phyloP scores from a whole-genome alignment of 768 basidiomycete species.

The Tephrocybe sp. region DNA sequence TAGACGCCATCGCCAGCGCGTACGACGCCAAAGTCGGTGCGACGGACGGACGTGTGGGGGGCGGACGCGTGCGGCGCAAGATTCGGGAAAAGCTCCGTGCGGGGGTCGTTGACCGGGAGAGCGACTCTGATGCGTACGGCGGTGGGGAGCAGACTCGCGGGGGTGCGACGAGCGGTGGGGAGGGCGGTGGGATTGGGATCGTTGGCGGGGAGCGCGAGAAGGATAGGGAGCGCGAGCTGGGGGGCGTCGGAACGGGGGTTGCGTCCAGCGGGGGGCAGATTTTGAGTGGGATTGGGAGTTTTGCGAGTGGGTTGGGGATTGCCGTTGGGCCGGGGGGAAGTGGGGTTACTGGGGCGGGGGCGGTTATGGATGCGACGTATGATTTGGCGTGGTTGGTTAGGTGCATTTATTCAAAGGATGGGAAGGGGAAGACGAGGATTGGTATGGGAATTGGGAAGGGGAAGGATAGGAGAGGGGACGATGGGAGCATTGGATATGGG shows the following conservation, averaged over 20 bases:
- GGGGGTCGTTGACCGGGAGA: conserved; percentile 29
- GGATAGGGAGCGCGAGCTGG: background rate
- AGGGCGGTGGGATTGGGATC: conserved; percentile 17
- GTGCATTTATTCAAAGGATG: conserved; percentile 37
- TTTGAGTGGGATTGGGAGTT: conserved; percentile 41
- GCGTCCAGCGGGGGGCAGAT: conserved; percentile 33
- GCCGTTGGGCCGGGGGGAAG: conserved; percentile 33
- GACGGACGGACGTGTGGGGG: conserved; percentile 59
- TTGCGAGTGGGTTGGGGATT: conserved; percentile 38
- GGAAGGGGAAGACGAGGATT: conserved; percentile 20
- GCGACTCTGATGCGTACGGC: conserved; percentile 22
- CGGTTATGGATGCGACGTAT: conserved; percentile 44
- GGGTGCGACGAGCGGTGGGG: conserved; percentile 22
- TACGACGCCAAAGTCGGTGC: conserved; percentile 48
- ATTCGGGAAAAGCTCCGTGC: conserved; percentile 53
- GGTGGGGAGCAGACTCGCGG: background rate
- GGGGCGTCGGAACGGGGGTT: conserved; percentile 17
- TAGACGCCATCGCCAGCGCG: conserved; percentile 45
- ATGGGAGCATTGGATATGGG: conserved; percentile 11
- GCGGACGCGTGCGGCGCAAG: conserved; percentile 39
- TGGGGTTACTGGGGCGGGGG: conserved; percentile 30
- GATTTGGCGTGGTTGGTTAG: conserved; percentile 56
- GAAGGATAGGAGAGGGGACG: conserved; percentile 24
- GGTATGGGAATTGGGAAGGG: conserved; percentile 20
- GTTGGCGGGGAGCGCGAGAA: conserved; percentile 8